Base-by-base conservation (phyloP, 2,329 filamentous ascomycete species). In the Colletotrichum sp. region DNA sequence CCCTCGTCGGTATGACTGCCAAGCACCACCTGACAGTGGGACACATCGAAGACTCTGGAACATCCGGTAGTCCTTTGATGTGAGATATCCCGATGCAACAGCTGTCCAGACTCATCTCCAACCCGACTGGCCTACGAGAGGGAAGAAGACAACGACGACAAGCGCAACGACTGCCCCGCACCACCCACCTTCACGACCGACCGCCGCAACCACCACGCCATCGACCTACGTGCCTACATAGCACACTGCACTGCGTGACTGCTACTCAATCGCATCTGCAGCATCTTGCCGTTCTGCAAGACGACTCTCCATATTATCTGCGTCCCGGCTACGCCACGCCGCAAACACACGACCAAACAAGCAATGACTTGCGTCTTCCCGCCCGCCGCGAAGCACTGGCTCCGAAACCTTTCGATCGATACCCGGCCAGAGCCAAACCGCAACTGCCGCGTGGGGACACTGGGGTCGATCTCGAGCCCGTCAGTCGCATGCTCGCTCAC, bases 371-470 rank as follows among this genome's bases (percentile, higher is more conserved):
- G 69, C 63, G 44, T 72, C 70, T 75, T 70, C 57, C 67, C 57
- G 57, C 34, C 49, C 7, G 52, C 18, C 34, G 62, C 62, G 32
- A 36, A n/a, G 36, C 39, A 60, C 36, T 59, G 59, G 65, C 72
- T 62, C 52, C 32, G 39, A 21, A 34, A 10, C 49, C 68, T 68
- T 65, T 65, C 30, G 55, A 26, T 59, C 55, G 55, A 59, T 59
- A 59, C 6, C 26, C 30, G 15, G 67, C 26, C 62, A 13, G 12
- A 30, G 60, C 30, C 68, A 32, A 55, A 28, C 69, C 70, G 44
- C 59, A 68, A 68, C 73, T 76, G 73, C 73, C 73, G 70, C 70
- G 64, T 73, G 70, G 64, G 28, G 57, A 68, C 59, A 63, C 63
- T 16, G 18, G 32, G 30, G 70, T 49, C 36, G 63, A 73, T 75